Conservation (phyloP, 495 filamentous ascomycete genomes). For the Podospora australis region DNA sequence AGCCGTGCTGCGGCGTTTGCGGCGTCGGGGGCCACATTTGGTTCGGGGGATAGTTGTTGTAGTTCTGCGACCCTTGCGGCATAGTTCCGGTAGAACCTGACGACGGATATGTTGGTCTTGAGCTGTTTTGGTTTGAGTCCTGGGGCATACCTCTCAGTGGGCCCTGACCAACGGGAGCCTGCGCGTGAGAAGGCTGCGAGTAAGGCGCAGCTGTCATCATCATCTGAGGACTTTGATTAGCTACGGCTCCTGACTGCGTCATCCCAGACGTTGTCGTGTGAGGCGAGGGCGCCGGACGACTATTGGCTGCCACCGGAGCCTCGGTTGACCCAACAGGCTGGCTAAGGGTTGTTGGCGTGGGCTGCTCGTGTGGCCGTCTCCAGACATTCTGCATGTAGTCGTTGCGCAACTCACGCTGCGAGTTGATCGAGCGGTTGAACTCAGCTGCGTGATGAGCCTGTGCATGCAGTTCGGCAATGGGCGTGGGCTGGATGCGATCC, state of each 20-base stretch:
- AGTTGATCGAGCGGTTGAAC: constrained; percentile 74
- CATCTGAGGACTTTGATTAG: constrained; percentile 50
- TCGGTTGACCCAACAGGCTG: constrained; percentile 44
- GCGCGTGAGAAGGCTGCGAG: constrained; percentile 46
- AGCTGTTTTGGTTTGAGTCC: constrained; percentile 41
- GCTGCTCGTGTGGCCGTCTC: constrained; percentile 68
- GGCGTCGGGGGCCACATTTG: constrained; percentile 46
- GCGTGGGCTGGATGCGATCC: constrained; percentile 73
- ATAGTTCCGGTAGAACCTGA: constrained; percentile 30
- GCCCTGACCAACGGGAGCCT: constrained; percentile 43
- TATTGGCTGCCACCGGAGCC: constrained; percentile 34
- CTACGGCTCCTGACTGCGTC: constrained; percentile 36
- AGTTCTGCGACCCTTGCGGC: constrained; percentile 35
- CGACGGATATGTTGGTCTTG: constrained; percentile 32
- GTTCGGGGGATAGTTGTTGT: constrained; percentile 44
- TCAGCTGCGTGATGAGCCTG: constrained; percentile 86
- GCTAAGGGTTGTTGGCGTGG: constrained; percentile 44
- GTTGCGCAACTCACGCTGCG: constrained; percentile 65
- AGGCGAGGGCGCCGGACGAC: constrained; percentile 44
- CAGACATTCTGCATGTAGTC: constrained; percentile 74
- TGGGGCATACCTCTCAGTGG: constrained; percentile 48
- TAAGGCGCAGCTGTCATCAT: constrained; percentile 50
- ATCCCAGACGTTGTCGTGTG: constrained; percentile 38
- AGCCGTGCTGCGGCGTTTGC: constrained; percentile 42
- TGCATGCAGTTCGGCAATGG: constrained; percentile 75